Evolutionary conservation across 2,329 filamentous ascomycete species (phyloP), one percentile per base, ranked within the genome.

Genomic region (Colletotrichum shisoi): DNA sequence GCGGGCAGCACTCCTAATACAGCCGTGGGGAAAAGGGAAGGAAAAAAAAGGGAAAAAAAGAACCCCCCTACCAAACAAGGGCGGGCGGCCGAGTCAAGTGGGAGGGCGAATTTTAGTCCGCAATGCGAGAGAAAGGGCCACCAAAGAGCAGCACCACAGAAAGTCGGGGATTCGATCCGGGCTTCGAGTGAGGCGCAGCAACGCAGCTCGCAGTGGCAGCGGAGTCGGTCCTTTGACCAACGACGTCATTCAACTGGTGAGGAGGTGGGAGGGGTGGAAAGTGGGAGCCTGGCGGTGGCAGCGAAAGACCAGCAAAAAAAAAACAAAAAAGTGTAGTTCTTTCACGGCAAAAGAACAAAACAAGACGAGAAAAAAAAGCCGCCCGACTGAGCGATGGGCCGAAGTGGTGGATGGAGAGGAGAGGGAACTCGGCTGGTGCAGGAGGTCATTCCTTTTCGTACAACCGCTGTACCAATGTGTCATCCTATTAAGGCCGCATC

Each of bases 141-240:
- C 17, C 21, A 6, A 57, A 39, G 27, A 31, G 27, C 27, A 31
- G 59, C 59, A 62, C 49, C 39, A 60, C 57, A 60, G 45, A 60
- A 60, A 60, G 31, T 60, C 45, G 34, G 57, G 57, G 57, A 12
- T 37, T 51, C 48, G 48, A 51, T 60, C 51, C 57, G 45, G 37
- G 57, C 31, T 56, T 62, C 54, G 61, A 67, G 62, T 67, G 64
- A 64, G 64, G 64, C 64, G 64, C 64, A 67, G 64, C 64, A 67
- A 39, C 45, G 54, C 54, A 58, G 56, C 44, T 48, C 31, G 60
- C 64, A 57, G 59, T 49, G 42, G 52, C 53, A 59, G 64, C 64
- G 64, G 64, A 67, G 64, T 59, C 64, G 64, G 54, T 13, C 54
- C 60, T 64, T 64, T 67, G 60, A 62, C 52, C 48, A 54, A 49